A percentile compares a stretch with the other conserved stretches of the same genome.
Evolutionary conservation across 169 alveolate species (phyloP).

Genomic region (Ichthyophthirius multifiliis): DNA sequence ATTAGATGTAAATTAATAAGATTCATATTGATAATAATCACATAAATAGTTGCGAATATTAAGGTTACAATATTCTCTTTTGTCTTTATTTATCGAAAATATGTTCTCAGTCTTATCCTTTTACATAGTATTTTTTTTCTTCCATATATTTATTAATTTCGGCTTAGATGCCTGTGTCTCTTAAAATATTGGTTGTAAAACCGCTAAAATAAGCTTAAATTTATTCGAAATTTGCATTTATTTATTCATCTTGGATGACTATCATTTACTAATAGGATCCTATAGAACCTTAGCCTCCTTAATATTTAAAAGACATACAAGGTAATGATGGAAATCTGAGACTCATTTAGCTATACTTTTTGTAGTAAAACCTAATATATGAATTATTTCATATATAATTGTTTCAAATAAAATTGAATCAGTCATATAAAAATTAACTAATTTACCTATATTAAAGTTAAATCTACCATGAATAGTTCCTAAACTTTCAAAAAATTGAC

Average conservation of each 20-base stretch:
- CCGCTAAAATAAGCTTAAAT: constrained; percentile 5
- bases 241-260: constrained; percentile 28
- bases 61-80: too few relatives aligned
- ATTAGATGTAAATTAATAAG: neutral
- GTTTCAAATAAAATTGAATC: too few relatives aligned
- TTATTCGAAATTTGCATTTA: constrained; percentile 19
- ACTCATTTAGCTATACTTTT: too few relatives aligned
- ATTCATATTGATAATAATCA: neutral
- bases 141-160: neutral
- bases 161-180: constrained; percentile 23
- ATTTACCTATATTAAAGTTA: neutral
- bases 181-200: constrained; percentile 20
- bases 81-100: neutral
- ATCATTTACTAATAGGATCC: constrained; percentile 43
- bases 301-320: constrained; percentile 37
- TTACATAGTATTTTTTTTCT: neutral
- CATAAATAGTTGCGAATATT: too few relatives aligned
- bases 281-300: constrained; percentile 47
- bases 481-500: neutral
- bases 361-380: neutral
- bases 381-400: neutral
- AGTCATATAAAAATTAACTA: too few relatives aligned
- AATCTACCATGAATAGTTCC: neutral
- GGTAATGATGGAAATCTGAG: constrained; percentile 23
- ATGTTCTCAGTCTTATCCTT: neutral